phyloP scores from a whole-genome alignment of 2,329 filamentous ascomycete species.

The Paraphaeosphaeria sporulosa region DNA sequence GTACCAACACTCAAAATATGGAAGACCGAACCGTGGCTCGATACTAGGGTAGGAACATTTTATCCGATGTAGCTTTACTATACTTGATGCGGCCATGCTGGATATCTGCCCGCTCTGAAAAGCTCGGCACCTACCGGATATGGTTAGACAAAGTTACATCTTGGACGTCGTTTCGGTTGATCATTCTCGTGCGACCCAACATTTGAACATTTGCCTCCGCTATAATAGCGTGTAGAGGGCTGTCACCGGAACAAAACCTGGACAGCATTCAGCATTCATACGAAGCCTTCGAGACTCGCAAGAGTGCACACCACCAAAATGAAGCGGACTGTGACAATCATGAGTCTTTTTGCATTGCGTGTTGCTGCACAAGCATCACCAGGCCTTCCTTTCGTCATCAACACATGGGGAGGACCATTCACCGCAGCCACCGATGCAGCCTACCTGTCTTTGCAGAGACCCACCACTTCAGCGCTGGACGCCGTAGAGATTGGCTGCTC shows the following conservation, averaged over 20 bases:
- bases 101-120: slow-evolving; percentile 3
- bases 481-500: slow-evolving; percentile 2
- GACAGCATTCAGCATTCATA: not conserved
- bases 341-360: not conserved
- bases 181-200: slow-evolving; percentile 2
- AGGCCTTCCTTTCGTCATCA: slow-evolving; percentile 3
- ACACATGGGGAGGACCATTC: slow-evolving; percentile 9
- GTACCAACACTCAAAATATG: too few relatives aligned
- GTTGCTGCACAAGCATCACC: slow-evolving; percentile 2
- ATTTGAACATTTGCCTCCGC: not conserved
- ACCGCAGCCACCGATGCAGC: slow-evolving; percentile 2
- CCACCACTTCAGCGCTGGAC: slow-evolving; percentile 1
- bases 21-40: too few relatives aligned
- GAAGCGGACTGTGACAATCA: not conserved
- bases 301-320: not conserved
- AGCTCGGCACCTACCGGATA: slow-evolving; percentile 4
- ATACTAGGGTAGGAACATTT: not conserved
- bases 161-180: not conserved
- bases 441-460: not conserved
- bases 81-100: not conserved
- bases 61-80: not conserved
- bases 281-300: not conserved
- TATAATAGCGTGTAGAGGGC: not conserved
- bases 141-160: slow-evolving; percentile 1
- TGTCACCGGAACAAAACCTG: not conserved